Evolutionary conservation across 306 rosid species (phyloP).

Genomic region (Cyamopsis tetragonoloba): DNA sequence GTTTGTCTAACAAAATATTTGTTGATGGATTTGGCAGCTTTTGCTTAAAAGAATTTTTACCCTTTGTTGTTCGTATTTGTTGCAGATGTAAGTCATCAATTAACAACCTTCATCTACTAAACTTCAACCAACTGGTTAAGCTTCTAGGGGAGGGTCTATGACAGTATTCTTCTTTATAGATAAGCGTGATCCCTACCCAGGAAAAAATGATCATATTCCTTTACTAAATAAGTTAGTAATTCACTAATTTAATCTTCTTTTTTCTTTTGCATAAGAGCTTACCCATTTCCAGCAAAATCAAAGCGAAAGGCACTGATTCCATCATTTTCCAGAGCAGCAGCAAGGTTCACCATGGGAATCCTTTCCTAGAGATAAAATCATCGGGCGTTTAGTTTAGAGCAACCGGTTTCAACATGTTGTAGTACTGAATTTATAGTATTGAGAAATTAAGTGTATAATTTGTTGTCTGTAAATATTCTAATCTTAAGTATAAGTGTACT

Average conservation of each 20-base stretch:
- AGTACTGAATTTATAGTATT: background rate
- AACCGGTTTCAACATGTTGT: slow-evolving; percentile 11
- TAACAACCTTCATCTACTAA: background rate
- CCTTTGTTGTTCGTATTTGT: background rate
- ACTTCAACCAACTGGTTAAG: background rate
- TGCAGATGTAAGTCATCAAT: background rate
- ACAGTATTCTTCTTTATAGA: background rate
- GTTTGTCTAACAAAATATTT: background rate
- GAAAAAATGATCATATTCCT: background rate
- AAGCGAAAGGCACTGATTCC: slow-evolving; percentile 72
- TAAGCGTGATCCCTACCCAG: background rate
- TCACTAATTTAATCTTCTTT: background rate
- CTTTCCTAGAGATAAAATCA: slow-evolving; percentile 49
- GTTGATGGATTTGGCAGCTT: background rate
- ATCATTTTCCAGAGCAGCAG: slow-evolving; percentile 53
- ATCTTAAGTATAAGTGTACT: background rate
- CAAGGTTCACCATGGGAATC: slow-evolving; percentile 82
- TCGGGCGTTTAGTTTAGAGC: background rate
- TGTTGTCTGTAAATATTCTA: background rate
- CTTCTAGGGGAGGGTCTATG: background rate
- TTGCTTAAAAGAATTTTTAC: background rate
- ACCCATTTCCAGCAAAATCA: slow-evolving; percentile 96
- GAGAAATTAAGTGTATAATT: background rate
- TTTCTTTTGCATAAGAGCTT: slow-evolving; percentile 13
- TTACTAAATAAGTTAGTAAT: background rate